Base-by-base conservation (phyloP, 345 rosid genomes). In the Eucalyptus paniculata region DNA sequence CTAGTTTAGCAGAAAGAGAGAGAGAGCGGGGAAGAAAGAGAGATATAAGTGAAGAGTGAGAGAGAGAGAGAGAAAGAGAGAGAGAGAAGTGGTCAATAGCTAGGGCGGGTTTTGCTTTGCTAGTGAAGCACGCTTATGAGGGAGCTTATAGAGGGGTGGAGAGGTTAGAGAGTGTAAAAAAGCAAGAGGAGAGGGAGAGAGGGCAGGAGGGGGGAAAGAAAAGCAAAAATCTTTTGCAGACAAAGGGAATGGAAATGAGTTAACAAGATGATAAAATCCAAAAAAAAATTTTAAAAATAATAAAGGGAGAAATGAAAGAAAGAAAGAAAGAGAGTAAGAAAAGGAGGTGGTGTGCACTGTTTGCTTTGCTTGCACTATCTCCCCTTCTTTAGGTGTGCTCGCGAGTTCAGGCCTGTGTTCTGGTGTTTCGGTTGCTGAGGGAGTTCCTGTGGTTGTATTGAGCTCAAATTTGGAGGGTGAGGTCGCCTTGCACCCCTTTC, bases 331-430 rank as follows among this genome's bases (percentile, higher is more conserved):
- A 85, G 82, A 37, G 89, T 44, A 91, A 42, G 77, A 87, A 89
- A 89, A 89, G 89, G 89, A 69, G 89, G 86, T 87, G 92, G 93
- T 83, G 93, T 81, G 92, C 67, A 32, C 40, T 47, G 54, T 72
- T 90, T 90, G 91, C 96, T 95, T 97, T 95, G 96, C 98, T 97
- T 97, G 97, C 98, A 95, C 94, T 93, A 95, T 92, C 97, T 34
- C 37, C 37, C 37, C 37, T 34, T 34, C 37, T 34, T 34, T 34
- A 34, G 37, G 37, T 34, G 37, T 34, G 37, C 37, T 34, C 37
- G 37, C 37, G n/a, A n/a, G n/a, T n/a, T n/a, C n/a, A n/a, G n/a
- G n/a, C n/a, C n/a, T n/a, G n/a, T n/a, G n/a, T n/a, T n/a, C n/a
- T n/a, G n/a, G n/a, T n/a, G n/a, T n/a, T n/a, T n/a, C n/a, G n/a